Base-by-base conservation (phyloP, 352 stramenopile species). In the Phytopythium oedochilum region DNA sequence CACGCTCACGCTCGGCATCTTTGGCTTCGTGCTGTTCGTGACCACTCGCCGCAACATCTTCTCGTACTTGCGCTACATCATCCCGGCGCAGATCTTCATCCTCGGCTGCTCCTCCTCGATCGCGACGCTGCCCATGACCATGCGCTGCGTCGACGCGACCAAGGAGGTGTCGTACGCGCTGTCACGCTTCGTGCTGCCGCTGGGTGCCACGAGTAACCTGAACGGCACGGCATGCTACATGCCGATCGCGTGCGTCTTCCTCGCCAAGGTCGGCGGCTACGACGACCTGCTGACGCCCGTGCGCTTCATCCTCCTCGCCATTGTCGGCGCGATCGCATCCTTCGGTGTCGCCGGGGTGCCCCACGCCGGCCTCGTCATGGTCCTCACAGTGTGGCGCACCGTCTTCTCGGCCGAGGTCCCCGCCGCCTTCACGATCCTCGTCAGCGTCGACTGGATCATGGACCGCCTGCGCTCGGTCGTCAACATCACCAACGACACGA, bases 401-500 rank as follows among this genome's bases (percentile, higher is more conserved):
- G 78, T 89, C 15, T 90, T 90, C 40, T 63, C 68, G 8, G 52
- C 71, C 9, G 63, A 83, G 14, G 46, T 91, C 38, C 83, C 81
- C 1, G 59, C 74, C 14, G 74, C 75, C 11, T 92, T 94, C 54
- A 76, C 73, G 11, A 71, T 89, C 53, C 44, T 92, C 15, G 79
- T 92, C 46, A 85, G 77, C 25, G 71, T 59, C 5, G 79, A 92
- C 57, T 90, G 80, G 73, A 73, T 92, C 53, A 50, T 92, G 38
- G 78, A 91, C 60, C 78, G 81, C 25, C 81, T 88, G 59, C 73
- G 77, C 5, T 79, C 80, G 23, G 62, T 90, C 25, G 74, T 88
- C 59, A 93, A 91, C 60, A 83, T 93, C 63, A 89, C 79, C n/a
- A 89, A 88, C 63, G 80, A 91, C 65, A 86, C 78, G 14, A 88